These are phyloP conservation scores for Kodamaea kaohsiungensis DNA, from an alignment of 805 yeast species.

Conservation along the genomic window DNA sequence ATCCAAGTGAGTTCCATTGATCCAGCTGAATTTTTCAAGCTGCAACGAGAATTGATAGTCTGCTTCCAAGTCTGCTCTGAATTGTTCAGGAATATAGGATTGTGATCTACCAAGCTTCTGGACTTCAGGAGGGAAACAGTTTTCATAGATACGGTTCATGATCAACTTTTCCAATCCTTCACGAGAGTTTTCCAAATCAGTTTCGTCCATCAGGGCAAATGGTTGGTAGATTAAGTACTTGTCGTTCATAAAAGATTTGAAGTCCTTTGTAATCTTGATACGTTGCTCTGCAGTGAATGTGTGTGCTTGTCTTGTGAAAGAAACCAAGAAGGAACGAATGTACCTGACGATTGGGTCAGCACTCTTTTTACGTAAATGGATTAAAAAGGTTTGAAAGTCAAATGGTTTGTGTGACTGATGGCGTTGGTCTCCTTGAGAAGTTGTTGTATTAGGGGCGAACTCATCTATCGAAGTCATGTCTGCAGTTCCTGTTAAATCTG, in stretches of 20 bases:
- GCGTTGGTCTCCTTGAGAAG: conserved; percentile 28
- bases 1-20: conserved; percentile 76
- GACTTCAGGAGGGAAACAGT: conserved; percentile 80
- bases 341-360: conserved; percentile 92
- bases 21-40: conserved; percentile 66
- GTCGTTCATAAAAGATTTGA: conserved; percentile 67
- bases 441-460: background rate
- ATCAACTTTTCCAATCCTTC: conserved; percentile 93
- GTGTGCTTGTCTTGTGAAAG: conserved; percentile 60
- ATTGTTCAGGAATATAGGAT: conserved; percentile 38
- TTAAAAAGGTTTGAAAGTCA: conserved; percentile 81
- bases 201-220: conserved; percentile 62
- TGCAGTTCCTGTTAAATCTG: conserved; percentile 16
- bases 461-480: conserved; percentile 17
- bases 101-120: conserved; percentile 24
- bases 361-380: conserved; percentile 64
- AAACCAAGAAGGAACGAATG: conserved; percentile 77
- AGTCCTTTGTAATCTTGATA: conserved; percentile 72
- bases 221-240: conserved; percentile 69
- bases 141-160: conserved; percentile 80
- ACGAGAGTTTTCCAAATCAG: conserved; percentile 64
- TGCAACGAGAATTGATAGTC: conserved; percentile 57
- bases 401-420: conserved; percentile 53
- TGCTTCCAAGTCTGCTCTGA: conserved; percentile 57
- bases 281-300: conserved; percentile 77